These are phyloP conservation scores for Isochrysis galbana DNA, from an alignment of 78 protist genomes.

Conservation along the genomic window DNA sequence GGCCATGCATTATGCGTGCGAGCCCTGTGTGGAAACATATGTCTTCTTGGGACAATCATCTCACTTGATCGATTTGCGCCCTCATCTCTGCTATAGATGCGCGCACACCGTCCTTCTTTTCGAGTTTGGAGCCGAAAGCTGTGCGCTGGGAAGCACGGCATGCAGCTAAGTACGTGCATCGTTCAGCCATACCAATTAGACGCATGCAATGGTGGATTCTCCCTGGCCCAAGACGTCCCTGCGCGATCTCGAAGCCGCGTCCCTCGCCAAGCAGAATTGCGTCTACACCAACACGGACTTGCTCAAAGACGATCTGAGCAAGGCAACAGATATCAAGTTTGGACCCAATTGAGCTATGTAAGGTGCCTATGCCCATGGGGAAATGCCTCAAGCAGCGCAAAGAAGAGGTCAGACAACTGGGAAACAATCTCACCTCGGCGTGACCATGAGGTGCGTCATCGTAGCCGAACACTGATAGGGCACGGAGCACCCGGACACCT, in stretches of 20 bases:
- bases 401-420: too few species aligned
- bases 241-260: constrained; percentile 34
- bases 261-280: constrained; percentile 53
- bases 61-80: neutral
- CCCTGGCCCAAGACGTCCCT: constrained; percentile 82
- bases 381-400: too few species aligned
- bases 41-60: too few species aligned
- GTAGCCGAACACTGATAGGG: constrained; percentile 68
- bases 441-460: constrained; percentile 86
- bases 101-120: neutral
- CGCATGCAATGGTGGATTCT: constrained; percentile 92
- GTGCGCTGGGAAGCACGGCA: constrained; percentile 38
- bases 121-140: neutral
- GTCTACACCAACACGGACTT: constrained; percentile 29
- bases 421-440: constrained; percentile 57
- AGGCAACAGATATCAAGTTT: too few species aligned
- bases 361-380: too few species aligned
- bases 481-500: constrained; percentile 57
- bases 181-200: constrained; percentile 56
- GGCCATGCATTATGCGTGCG: too few species aligned
- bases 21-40: too few species aligned
- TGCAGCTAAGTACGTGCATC: constrained; percentile 42
- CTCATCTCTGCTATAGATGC: neutral
- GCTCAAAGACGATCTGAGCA: too few species aligned
- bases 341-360: too few species aligned